phyloP scores from a whole-genome alignment of 352 stramenopile genomes.

The Globisporangium uncinulatum region DNA sequence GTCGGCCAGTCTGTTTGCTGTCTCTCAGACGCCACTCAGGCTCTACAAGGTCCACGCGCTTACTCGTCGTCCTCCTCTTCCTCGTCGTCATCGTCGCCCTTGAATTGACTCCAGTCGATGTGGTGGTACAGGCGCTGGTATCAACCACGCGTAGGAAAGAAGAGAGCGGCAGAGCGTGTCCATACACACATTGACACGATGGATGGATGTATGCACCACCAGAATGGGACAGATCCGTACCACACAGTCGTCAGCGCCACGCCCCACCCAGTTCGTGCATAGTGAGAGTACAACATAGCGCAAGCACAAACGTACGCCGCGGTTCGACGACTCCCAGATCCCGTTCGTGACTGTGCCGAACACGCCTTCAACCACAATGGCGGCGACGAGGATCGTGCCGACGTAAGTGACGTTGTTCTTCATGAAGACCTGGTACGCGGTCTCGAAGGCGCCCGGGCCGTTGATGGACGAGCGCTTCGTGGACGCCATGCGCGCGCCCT shows the following conservation, averaged over 20 bases:
- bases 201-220: constrained; percentile 21
- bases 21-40: constrained; percentile 5
- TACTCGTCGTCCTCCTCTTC: constrained; percentile 48
- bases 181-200: not conserved
- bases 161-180: too few species aligned
- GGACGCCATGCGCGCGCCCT: constrained; percentile 39
- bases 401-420: constrained; percentile 82
- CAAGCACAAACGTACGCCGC: constrained; percentile 41
- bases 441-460: constrained; percentile 59
- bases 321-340: constrained; percentile 82
- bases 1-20: not conserved
- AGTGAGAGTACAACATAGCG: not conserved
- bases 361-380: constrained; percentile 62
- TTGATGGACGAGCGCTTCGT: constrained; percentile 78
- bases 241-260: constrained; percentile 3
- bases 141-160: not conserved
- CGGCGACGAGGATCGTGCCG: constrained; percentile 63
- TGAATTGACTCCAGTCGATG: constrained; percentile 86
- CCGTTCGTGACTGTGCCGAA: constrained; percentile 68
- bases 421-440: constrained; percentile 74
- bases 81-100: constrained; percentile 71
- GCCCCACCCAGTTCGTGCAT: too few species aligned
- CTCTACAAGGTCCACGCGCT: not conserved
- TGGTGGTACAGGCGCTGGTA: constrained; percentile 81
- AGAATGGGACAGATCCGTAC: constrained; percentile 17